Evolutionary conservation across 345 rosid species (phyloP).

Genomic region (Eutrema heterophyllum): DNA sequence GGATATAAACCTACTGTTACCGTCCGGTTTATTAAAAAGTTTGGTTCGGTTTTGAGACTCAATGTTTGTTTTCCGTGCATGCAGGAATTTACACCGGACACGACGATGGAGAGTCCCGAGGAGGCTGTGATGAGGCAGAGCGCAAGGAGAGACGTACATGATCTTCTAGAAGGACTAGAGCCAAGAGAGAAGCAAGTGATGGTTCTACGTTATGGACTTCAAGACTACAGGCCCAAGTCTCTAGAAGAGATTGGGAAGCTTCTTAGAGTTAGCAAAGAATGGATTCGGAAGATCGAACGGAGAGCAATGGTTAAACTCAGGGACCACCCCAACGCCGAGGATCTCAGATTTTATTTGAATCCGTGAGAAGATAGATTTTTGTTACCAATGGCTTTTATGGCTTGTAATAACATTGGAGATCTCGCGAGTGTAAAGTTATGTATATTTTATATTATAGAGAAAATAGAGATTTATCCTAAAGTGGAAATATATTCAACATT

Average conservation of each 20-base stretch:
- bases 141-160: constrained; percentile 44
- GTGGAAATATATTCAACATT: not conserved
- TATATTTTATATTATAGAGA: not conserved
- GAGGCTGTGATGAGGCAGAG: constrained; percentile 54
- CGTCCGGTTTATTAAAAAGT: not conserved
- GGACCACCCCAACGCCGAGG: constrained; percentile 32
- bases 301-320: constrained; percentile 56
- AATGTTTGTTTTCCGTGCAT: not conserved
- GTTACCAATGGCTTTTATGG: not conserved
- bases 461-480: not conserved
- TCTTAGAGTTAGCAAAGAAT: constrained; percentile 73
- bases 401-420: constrained; percentile 5
- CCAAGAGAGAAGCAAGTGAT: constrained; percentile 65
- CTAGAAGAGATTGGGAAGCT: constrained; percentile 71
- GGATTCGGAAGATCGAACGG: constrained; percentile 70
- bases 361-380: constrained; percentile 12
- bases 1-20: not conserved
- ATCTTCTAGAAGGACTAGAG: constrained; percentile 54
- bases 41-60: not conserved
- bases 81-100: constrained; percentile 64
- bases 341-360: constrained; percentile 44
- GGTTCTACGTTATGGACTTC: constrained; percentile 55
- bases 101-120: constrained; percentile 41
- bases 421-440: constrained; percentile 3
- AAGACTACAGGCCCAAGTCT: constrained; percentile 50